Evolutionary conservation across 2,329 filamentous ascomycete genomes (phyloP), one percentile per base, ranked within the genome.

Genomic region (Blumeriella jaapii): DNA sequence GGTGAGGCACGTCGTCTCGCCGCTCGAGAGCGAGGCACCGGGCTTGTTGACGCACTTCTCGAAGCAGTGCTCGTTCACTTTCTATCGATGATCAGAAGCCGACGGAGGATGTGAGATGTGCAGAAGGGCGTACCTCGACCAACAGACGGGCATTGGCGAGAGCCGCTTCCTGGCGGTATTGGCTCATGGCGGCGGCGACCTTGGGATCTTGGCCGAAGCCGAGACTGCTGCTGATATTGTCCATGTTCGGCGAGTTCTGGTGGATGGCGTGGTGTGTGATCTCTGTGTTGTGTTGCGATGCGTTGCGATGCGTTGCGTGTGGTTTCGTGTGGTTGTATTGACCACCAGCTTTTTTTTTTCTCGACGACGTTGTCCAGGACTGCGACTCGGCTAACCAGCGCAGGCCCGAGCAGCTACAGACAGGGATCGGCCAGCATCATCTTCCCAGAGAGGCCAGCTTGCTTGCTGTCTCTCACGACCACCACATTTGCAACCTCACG

Each of bases 61-160:
- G 63, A 85, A 89, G 65, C 82, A 89, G 61, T 79, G 76, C 51
- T 82, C 71, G 61, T 86, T 83, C 59, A 87, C 70, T 72, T 82
- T 85, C 78, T 85, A 41, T 27, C 9, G 15, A 6, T 13, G 5
- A 30, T 19, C 13, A 22, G 20, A 17, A 14, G 14, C 1, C 18
- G 11, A 17, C n/a, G 5, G 6, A 8, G 12, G 13, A 23, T 14
- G n/a, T 68, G 9, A 69, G 69, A 54, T 62, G 66, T 3, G 9
- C 13, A 53, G 61, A 55, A 44, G 62, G 64, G 2, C 66, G 67
- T 47, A 82, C 80, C 60, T 79, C 70, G 51, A 87, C 82, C 50
- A 87, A 64, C 47, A 68, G 65, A 45, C 74, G 70, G 29, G 78
- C 79, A 51, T 86, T 86, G 51, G 64, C 67, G 48, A 82, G 64